Base-by-base conservation (phyloP, 306 rosid genomes). In the Ammopiptanthus mongolicus region DNA sequence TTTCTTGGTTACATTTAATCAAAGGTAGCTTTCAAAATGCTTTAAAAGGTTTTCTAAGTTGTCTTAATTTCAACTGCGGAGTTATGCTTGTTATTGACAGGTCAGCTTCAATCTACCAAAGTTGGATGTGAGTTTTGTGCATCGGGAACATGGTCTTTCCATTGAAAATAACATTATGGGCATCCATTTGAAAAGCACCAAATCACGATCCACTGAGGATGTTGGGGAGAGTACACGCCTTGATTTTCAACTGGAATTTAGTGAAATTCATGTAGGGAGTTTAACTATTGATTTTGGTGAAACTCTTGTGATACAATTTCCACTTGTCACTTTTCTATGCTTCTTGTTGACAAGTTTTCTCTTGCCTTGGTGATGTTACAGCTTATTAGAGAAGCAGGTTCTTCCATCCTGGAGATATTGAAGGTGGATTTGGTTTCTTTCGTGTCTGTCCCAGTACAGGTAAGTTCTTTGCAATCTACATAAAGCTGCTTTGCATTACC, bases 131-230 rank as follows among this genome's bases (percentile, higher is more conserved):
- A 88, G 78, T 77, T 89, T 96, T 82, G 87, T 78, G 75, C 99
- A 92, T 77, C 87, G 73, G 15, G 99, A 90, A 78, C 85, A 42
- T 70, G 79, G 87, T 78, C 82, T 96, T 76, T 81, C 65, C 15
- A 67, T 90, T 70, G 96, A 89, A 84, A 92, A 90, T 86, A 92
- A 90, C 86, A 96, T 96, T 82, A 88, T 86, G 85, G 99, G 99
- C 55, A 87, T 96, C 86, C 92, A 92, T 65, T 83, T 96, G 74
- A 96, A 69, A 71, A 92, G 88, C 79, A 81, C 70, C 71, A 96
- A 92, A 85, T 89, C 96, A 44, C 87, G 78, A 47, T 88, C 92
- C 64, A 83, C 62, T 44, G 99, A 96, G 83, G 98, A 96, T 72
- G 81, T 85, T 56, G 96, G 97, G 80, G 99, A 96, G 78, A 89